phyloP scores from a whole-genome alignment of 75 land plant genomes.

The Chamaecyparis obtusa region DNA sequence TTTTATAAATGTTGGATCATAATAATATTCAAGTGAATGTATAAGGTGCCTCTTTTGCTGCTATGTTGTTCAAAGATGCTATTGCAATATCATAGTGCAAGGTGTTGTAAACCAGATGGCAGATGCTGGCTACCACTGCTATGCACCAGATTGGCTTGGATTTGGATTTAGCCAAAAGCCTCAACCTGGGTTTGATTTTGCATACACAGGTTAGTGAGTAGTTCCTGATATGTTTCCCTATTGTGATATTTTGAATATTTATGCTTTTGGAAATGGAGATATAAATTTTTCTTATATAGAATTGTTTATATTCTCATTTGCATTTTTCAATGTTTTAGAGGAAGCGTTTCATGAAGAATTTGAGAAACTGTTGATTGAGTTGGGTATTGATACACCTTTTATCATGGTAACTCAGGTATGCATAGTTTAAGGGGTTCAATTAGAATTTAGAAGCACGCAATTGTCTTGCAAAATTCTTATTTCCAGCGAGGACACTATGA shows the following conservation, averaged over 20 bases:
- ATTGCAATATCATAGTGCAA: neutral
- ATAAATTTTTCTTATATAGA: neutral
- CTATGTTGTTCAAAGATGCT: neutral
- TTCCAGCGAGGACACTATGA: too few species aligned
- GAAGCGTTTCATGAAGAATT: constrained; percentile 89
- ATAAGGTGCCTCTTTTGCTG: neutral
- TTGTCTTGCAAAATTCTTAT: neutral
- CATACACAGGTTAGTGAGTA: constrained; percentile 69
- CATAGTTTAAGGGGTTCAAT: neutral
- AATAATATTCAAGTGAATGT: neutral
- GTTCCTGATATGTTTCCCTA: neutral
- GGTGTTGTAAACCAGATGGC: constrained; percentile 54
- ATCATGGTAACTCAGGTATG: constrained; percentile 81
- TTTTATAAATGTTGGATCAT: neutral
- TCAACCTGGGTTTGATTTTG: constrained; percentile 83
- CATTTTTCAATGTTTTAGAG: constrained; percentile 58
- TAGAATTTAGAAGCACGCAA: neutral
- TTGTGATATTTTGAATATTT: neutral
- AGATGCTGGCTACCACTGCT: constrained; percentile 84
- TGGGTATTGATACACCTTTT: constrained; percentile 74
- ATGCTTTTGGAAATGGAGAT: neutral
- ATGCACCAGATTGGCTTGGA: constrained; percentile 99
- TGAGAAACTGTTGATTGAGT: constrained; percentile 63
- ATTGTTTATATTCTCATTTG: constrained; percentile 15
- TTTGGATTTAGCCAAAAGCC: constrained; percentile 98